Conservation (phyloP, 1,139 yeast genomes). For the Blastobotrys ciferrii region DNA sequence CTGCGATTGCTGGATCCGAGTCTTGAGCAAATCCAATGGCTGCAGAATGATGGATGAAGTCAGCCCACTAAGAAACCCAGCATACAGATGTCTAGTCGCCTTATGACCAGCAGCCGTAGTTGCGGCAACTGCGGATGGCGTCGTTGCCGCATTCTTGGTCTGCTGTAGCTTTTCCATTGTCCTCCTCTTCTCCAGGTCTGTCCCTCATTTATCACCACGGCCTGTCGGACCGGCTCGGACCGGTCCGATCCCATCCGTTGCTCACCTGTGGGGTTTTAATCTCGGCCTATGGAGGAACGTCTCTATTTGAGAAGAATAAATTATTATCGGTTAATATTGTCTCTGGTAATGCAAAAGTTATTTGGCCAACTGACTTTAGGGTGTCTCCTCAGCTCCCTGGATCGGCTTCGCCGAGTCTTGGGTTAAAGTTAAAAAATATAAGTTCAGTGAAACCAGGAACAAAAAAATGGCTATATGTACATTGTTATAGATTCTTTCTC, state of each 20-base stretch:
- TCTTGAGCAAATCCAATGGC: conserved; percentile 86
- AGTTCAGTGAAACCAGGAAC: no score
- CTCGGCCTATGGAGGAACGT: background rate
- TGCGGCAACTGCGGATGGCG: background rate
- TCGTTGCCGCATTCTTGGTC: background rate
- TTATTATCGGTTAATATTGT: no score
- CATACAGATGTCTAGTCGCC: conserved; percentile 51
- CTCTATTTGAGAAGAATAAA: no score
- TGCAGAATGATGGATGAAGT: conserved; percentile 79
- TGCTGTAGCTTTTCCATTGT: conserved; percentile 5
- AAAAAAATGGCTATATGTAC: no score
- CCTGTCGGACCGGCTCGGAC: conserved; percentile 2
- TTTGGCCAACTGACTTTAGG: no score
- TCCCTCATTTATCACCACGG: background rate
- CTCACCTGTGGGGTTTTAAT: background rate
- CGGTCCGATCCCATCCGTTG: conserved; percentile 1
- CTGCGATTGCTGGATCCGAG: conserved; percentile 77
- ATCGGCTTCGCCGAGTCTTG: no score
- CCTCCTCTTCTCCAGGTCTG: background rate
- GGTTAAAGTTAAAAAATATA: no score
- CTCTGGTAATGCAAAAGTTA: no score
- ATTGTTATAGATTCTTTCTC: no score
- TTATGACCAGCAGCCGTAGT: conserved; percentile 1
- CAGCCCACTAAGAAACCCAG: conserved; percentile 88
- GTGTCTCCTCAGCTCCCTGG: no score